Percentiles rank a stretch among this genome's conserved stretches.
phyloP scores from a whole-genome alignment of 164 flowering plant species.

The Umbilicus rupestris region DNA sequence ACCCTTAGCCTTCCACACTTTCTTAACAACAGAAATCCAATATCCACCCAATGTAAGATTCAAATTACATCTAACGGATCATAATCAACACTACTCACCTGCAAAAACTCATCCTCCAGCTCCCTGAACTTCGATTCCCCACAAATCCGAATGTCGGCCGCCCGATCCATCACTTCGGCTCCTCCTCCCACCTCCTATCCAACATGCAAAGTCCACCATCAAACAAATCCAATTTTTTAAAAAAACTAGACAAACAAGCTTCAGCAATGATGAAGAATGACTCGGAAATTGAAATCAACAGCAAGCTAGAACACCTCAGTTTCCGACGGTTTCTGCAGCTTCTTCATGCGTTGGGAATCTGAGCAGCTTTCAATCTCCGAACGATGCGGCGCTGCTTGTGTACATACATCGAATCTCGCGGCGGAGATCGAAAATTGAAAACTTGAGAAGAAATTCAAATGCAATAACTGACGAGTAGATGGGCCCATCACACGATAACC shows the following conservation, averaged over 20 bases:
- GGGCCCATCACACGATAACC: neutral
- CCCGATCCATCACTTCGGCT: neutral
- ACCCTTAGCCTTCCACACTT: neutral
- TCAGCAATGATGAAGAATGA: neutral
- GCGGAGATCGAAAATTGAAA: neutral
- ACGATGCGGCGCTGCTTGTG: neutral
- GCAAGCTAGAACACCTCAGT: neutral
- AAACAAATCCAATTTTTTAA: neutral
- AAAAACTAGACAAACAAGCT: neutral
- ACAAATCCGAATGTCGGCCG: neutral
- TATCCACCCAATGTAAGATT: neutral
- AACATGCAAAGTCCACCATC: neutral
- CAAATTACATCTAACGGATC: neutral
- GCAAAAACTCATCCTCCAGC: neutral
- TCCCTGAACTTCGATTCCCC: slow-evolving; percentile 1
- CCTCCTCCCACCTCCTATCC: neutral
- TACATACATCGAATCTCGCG: neutral
- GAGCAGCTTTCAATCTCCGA: neutral
- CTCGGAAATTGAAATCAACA: neutral
- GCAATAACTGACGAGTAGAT: neutral
- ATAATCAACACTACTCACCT: neutral
- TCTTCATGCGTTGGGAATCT: no score
- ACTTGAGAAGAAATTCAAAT: neutral
- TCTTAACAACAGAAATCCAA: neutral
- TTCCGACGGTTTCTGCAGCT: no score